These are phyloP conservation scores for Emergomyces africanus DNA, from an alignment of 2,329 filamentous ascomycete species.

Conservation along the genomic window DNA sequence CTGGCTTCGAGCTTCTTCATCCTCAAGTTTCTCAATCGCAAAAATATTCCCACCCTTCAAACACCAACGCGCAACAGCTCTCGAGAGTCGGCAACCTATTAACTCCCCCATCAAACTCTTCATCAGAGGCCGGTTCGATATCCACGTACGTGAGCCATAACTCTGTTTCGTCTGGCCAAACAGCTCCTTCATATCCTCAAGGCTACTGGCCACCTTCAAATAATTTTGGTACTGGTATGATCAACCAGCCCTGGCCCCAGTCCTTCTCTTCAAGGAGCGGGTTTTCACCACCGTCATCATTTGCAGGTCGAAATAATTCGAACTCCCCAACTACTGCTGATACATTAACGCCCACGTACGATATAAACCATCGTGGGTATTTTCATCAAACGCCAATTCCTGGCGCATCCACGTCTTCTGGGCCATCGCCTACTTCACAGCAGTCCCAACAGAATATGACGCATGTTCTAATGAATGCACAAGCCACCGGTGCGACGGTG, in stretches of 20 bases:
- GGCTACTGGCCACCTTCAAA: constrained; percentile 50
- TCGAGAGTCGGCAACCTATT: constrained; percentile 49
- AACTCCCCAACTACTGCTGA: constrained; percentile 50
- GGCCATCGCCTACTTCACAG: constrained; percentile 12
- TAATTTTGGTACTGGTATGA: constrained; percentile 35
- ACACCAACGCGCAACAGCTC: constrained; percentile 31
- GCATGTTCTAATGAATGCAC: constrained; percentile 36
- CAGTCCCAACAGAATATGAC: constrained; percentile 26
- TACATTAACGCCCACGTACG: constrained; percentile 55
- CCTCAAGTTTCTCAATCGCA: constrained; percentile 40
- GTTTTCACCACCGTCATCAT: constrained; percentile 43
- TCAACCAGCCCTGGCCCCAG: constrained; percentile 35
- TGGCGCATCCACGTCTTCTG: constrained; percentile 39
- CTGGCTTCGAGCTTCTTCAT: constrained; percentile 56
- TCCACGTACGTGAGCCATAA: constrained; percentile 33
- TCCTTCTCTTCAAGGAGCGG: constrained; percentile 36
- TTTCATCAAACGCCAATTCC: constrained; percentile 49
- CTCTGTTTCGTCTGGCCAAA: constrained; percentile 14
- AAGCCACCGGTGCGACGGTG: constrained; percentile 22
- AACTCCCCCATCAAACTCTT: constrained; percentile 48
- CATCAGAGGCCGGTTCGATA: constrained; percentile 34
- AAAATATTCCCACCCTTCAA: constrained; percentile 36
- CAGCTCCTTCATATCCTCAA: constrained; percentile 35
- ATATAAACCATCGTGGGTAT: constrained; percentile 48
- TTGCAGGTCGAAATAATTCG: constrained; percentile 38